Conservation (phyloP, 345 rosid species). For the Hibiscus trionum region DNA sequence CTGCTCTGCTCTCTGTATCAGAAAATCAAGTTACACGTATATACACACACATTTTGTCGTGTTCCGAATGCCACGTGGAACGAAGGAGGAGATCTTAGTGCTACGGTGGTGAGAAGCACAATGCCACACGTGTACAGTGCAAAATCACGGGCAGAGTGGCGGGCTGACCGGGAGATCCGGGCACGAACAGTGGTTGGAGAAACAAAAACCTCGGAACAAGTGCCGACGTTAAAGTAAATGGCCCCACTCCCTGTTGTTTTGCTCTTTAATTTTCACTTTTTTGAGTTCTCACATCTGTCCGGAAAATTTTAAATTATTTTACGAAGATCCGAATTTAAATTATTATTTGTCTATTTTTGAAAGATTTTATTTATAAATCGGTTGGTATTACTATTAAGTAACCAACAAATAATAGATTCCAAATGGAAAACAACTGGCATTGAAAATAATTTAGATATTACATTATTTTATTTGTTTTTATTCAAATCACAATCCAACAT, state of each 20-base stretch:
- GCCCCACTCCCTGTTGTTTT: background rate
- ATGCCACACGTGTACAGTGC: slow-evolving; percentile 33
- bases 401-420: background rate
- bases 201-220: slow-evolving; percentile 30
- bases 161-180: slow-evolving; percentile 23
- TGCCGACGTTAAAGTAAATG: slow-evolving; percentile 5
- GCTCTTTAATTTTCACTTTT: background rate
- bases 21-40: too few species aligned
- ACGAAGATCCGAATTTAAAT: too few species aligned
- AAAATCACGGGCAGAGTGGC: background rate
- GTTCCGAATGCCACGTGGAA: background rate
- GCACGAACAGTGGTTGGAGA: slow-evolving; percentile 22
- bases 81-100: background rate
- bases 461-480: background rate
- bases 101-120: slow-evolving; percentile 5
- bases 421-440: background rate
- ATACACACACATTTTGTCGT: too few species aligned
- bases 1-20: background rate
- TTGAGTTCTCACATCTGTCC: too few species aligned
- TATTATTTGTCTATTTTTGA: too few species aligned
- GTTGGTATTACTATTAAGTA: too few species aligned
- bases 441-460: background rate
- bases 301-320: too few species aligned
- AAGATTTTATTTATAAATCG: too few species aligned
- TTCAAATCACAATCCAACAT: background rate